Base-by-base conservation (phyloP, 2,329 filamentous ascomycete species). In the Cytospora paraplurivora region DNA sequence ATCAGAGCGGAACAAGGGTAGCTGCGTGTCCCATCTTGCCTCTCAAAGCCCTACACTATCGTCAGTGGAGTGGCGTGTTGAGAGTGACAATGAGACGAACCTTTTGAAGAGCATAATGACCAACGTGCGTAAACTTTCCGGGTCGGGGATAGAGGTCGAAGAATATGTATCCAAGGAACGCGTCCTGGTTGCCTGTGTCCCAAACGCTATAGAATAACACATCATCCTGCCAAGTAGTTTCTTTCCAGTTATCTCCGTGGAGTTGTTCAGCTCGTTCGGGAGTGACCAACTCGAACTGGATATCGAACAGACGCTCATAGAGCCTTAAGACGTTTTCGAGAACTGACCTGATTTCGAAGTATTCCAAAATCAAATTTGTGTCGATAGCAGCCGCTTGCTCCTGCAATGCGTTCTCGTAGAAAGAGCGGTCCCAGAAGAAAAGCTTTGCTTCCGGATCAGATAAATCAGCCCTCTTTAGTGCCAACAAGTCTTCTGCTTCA, bases 381-480 rank as follows among this genome's bases (percentile, higher is more conserved):
- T 55, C 35, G 34, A 35, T 35, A 4, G 47, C 27, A 1, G 47
- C 17, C 19, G 32, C 19, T 21, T 49, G 54, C n/a, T 67, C 51
- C 8, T 61, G 33, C 6, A 82, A 79, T 60, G 84, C 71, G 0
- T 78, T 79, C 59, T 83, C 78, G 70, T 85, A 85, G 73, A 79
- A 85, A 19, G 59, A 75, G 66, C 83, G 78, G 62, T 86, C 84
- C 83, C 83, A 86, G 2, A 85, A 75, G 71, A 81, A 85, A 71
- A 84, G 84, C 58, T 77, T 75, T 7, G 74, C 76, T 47, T 79
- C 76, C 37, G 75, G 13, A 4, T 34, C 6, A 7, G 72, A 7
- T 70, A 8, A 74, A 56, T 82, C 78, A 32, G 72, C 69, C 69
- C 81, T 77, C 75, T 86, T 85, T 51, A 85, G 70, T 60, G 77